Percentiles rank a stretch among this genome's conserved stretches.
These are phyloP conservation scores for Trichophyton schoenleinii DNA, from an alignment of 2,329 filamentous ascomycete species.

Conservation along the genomic window DNA sequence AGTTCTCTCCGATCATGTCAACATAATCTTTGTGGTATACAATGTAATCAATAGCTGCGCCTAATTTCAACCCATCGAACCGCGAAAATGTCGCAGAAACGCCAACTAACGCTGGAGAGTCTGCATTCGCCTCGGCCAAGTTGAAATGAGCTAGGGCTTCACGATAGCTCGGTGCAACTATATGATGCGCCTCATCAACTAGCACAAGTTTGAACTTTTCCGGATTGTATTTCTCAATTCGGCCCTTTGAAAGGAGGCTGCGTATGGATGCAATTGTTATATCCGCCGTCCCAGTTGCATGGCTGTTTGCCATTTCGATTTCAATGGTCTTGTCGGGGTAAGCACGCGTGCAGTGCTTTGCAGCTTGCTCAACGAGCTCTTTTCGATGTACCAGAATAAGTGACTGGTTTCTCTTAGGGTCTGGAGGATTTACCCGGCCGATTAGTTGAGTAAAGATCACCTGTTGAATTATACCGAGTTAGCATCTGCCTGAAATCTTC, in stretches of 20 bases:
- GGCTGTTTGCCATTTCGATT: slow-evolving; percentile 74
- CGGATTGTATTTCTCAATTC: slow-evolving; percentile 74
- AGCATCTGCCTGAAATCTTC: neutral
- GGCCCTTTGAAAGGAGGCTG: slow-evolving; percentile 63
- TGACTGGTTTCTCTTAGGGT: slow-evolving; percentile 55
- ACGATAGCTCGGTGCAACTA: slow-evolving; percentile 73
- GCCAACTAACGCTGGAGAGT: slow-evolving; percentile 61
- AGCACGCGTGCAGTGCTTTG: slow-evolving; percentile 63
- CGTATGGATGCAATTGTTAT: slow-evolving; percentile 88
- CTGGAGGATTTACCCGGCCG: slow-evolving; percentile 52
- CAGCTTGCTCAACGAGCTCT: slow-evolving; percentile 90
- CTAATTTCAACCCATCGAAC: slow-evolving; percentile 71
- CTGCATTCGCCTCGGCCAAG: slow-evolving; percentile 37
- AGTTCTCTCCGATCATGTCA: slow-evolving; percentile 77
- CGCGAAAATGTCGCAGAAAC: slow-evolving; percentile 74
- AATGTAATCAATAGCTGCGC: slow-evolving; percentile 81
- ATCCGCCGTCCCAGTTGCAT: slow-evolving; percentile 69
- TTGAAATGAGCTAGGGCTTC: slow-evolving; percentile 66
- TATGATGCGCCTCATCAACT: slow-evolving; percentile 95
- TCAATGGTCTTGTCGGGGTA: slow-evolving; percentile 76
- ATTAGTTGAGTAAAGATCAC: slow-evolving; percentile 96
- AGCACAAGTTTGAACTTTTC: slow-evolving; percentile 72
- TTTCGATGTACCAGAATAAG: slow-evolving; percentile 84
- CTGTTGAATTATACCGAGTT: slow-evolving; percentile 29
- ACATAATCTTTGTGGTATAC: slow-evolving; percentile 84